Evolutionary conservation across 2,329 filamentous ascomycete species (phyloP).

Genomic region (Hypoxylon sp.): DNA sequence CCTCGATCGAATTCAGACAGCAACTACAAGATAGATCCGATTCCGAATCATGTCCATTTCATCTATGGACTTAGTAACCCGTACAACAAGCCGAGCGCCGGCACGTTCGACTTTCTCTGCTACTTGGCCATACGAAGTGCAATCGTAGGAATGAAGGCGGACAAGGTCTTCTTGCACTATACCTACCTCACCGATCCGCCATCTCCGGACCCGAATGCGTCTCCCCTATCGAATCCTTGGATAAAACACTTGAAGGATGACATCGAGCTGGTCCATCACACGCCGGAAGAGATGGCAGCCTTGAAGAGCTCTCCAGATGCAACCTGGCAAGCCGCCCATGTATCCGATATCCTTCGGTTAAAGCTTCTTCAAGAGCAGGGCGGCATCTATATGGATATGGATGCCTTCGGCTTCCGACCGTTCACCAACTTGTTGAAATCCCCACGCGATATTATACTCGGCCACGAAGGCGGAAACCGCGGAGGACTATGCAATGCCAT

Average conservation of each 20-base stretch:
- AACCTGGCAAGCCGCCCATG: conserved; percentile 45
- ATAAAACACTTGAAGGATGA: conserved; percentile 46
- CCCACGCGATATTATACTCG: conserved; percentile 45
- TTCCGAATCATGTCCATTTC: conserved; percentile 51
- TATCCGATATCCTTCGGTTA: conserved; percentile 49
- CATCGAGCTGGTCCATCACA: conserved; percentile 48
- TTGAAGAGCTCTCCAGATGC: conserved; percentile 42
- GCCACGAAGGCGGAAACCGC: conserved; percentile 50
- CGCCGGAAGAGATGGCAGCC: conserved; percentile 41
- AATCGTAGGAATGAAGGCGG: conserved; percentile 48
- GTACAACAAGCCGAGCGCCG: conserved; percentile 41
- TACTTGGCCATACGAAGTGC: conserved; percentile 51
- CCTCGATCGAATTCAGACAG: conserved; percentile 20
- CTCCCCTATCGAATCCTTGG: conserved; percentile 49
- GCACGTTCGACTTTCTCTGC: conserved; percentile 49
- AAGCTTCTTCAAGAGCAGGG: conserved; percentile 47
- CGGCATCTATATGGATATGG: conserved; percentile 50
- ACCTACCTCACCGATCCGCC: conserved; percentile 49
- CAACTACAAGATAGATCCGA: conserved; percentile 36
- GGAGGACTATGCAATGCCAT: conserved; percentile 51
- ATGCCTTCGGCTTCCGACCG: conserved; percentile 47
- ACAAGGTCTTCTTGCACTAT: conserved; percentile 49
- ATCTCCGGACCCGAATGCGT: conserved; percentile 43
- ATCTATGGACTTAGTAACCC: conserved; percentile 50
- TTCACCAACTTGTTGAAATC: conserved; percentile 44